phyloP scores from a whole-genome alignment of 306 rosid species.

The Prunus kanzakura region DNA sequence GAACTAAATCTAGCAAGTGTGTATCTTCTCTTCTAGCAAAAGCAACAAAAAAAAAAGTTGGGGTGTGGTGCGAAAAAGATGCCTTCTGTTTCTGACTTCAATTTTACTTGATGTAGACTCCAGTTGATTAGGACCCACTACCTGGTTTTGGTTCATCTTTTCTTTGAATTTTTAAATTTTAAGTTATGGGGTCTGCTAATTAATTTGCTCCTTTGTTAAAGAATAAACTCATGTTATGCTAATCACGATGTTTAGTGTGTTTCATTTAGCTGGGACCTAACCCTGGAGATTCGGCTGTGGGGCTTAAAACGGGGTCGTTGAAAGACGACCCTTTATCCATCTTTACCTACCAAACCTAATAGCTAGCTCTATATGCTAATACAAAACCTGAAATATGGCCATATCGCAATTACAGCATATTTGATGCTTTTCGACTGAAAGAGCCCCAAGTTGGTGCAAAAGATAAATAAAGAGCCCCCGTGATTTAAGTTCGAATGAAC shows the following conservation, averaged over 20 bases:
- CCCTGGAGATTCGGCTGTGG: conserved; percentile 3
- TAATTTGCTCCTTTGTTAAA: background rate
- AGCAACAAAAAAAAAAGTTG: conserved; percentile 13
- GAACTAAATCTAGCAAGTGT: conserved; percentile 25
- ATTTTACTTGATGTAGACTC: background rate
- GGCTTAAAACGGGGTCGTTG: background rate
- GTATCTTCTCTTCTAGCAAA: conserved; percentile 15
- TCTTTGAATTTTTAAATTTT: background rate
- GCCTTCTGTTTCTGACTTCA: background rate
- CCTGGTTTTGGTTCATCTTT: too few species aligned
- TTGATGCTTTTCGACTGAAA: conserved; percentile 9
- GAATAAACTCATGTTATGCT: background rate
- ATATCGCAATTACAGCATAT: background rate
- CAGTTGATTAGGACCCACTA: too few species aligned
- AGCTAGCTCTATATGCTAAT: background rate
- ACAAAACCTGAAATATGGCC: too few species aligned
- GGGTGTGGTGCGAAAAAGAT: conserved; percentile 11
- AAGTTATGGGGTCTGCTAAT: background rate
- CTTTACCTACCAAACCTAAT: conserved; percentile 28
- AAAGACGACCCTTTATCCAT: conserved; percentile 6
- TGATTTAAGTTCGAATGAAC: conserved; percentile 25
- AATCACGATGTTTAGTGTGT: conserved; percentile 5
- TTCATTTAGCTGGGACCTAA: background rate
- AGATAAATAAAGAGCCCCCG: background rate
- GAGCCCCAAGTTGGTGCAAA: conserved; percentile 21